phyloP scores from a whole-genome alignment of 441 rosid species.

The Mallotus japonicus region DNA sequence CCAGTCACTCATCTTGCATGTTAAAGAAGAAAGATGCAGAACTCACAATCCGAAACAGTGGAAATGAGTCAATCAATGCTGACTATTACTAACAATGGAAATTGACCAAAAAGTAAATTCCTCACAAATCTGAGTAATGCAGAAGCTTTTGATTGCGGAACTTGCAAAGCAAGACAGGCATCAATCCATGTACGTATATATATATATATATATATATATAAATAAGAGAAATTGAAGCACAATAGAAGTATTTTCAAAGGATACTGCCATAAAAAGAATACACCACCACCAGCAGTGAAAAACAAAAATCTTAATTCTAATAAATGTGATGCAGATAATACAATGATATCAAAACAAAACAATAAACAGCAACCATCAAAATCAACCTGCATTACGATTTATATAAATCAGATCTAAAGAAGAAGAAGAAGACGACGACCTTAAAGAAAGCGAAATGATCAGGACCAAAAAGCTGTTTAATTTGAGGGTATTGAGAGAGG shows the following conservation, averaged over 20 bases:
- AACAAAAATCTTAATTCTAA: too few species aligned
- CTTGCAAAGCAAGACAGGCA: background rate
- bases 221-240: background rate
- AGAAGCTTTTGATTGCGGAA: too few species aligned
- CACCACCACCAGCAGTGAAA: background rate
- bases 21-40: too few species aligned
- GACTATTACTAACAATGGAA: too few species aligned
- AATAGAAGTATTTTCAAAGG: background rate
- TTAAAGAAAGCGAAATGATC: constrained; percentile 72
- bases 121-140: too few species aligned
- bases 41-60: too few species aligned
- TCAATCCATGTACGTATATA: background rate
- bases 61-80: too few species aligned
- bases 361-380: background rate
- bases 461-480: constrained; percentile 83
- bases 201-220: background rate
- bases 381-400: constrained; percentile 6
- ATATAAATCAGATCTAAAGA: constrained; percentile 28
- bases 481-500: constrained; percentile 87
- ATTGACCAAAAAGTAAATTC: too few species aligned
- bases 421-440: constrained; percentile 31
- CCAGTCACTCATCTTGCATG: too few species aligned
- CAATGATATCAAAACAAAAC: background rate
- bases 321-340: too few species aligned
- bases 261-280: background rate